Base-by-base conservation (phyloP, 441 rosid genomes). In the Populus hybrid region DNA sequence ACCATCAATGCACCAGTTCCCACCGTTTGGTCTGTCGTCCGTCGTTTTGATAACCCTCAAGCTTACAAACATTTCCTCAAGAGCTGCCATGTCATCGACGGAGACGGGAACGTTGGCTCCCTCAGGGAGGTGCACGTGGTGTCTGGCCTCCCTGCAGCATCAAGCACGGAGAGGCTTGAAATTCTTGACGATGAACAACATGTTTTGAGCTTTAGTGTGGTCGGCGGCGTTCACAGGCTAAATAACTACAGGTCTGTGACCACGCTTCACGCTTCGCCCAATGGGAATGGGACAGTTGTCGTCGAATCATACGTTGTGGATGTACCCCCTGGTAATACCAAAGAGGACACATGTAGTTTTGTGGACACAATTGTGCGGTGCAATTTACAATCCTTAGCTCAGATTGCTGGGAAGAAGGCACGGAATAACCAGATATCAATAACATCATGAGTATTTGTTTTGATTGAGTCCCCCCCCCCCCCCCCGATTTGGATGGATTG, bases 161-260 rank as follows among this genome's bases (percentile, higher is more conserved):
- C 82, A 31, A 91, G 96, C 86, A 78, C 86, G 68, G 98, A 93
- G 80, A 75, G 89, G 45, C 89, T 93, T 12, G 98, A 93, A 88
- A 88, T 93, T 75, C 87, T 91, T n/a, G 98, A 93, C 76, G 96
- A 91, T 20, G 92, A 90, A 74, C 88, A 69, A 12, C 91, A 90
- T 71, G 91, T 93, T 50, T 73, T 93, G 45, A 89, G 98, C 80
- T 91, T 93, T 77, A 87, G 92, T 80, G 86, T 91, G 21, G 86
- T 91, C 20, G 97, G 96, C 50, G 97, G 97, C 24, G 93, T 87
- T 50, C 97, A 93, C 78, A 88, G 97, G 63, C 88, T 93, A n/a
- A 71, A 63, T 1, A 91, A 93, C 82, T 93, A 93, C 86, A 82
- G 83, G 71, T 93, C 97, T 10, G 96, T 91, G 18, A 93, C 94